These are phyloP conservation scores for Starmerella sp. DNA, from an alignment of 805 yeast genomes.

Conservation along the genomic window DNA sequence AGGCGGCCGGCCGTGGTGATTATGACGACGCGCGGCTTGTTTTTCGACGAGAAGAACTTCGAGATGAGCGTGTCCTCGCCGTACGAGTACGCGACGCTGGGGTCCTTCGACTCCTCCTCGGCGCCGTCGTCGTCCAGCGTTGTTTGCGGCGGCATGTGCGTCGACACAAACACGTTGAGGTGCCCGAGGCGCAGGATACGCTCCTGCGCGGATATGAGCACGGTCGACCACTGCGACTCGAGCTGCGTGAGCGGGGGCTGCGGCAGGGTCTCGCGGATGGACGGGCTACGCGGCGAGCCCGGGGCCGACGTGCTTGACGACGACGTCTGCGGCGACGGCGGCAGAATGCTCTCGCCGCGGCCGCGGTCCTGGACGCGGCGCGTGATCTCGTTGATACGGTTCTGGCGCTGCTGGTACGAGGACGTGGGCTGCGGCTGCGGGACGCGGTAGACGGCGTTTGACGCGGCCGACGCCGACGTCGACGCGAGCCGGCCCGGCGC, in stretches of 20 bases:
- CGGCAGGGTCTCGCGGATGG: conserved; percentile 12
- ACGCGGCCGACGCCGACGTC: conserved; percentile 12
- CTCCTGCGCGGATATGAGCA: conserved; percentile 37
- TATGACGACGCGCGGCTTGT: conserved; percentile 27
- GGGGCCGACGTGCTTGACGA: neutral
- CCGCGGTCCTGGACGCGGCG: conserved; percentile 21
- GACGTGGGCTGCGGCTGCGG: conserved; percentile 11
- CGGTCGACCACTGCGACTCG: conserved; percentile 40
- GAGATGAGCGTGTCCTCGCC: conserved; percentile 22
- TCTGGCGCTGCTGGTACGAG: conserved; percentile 23
- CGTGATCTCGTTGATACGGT: conserved; percentile 19
- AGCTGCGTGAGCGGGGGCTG: conserved; percentile 35
- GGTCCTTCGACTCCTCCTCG: conserved; percentile 8
- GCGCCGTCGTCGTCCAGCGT: neutral
- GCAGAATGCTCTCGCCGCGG: conserved; percentile 2
- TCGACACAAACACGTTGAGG: conserved; percentile 25
- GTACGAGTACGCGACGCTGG: conserved; percentile 14
- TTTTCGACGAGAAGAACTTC: conserved; percentile 25
- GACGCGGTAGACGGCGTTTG: conserved; percentile 12
- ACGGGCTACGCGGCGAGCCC: conserved; percentile 1
- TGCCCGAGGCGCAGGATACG: conserved; percentile 38
- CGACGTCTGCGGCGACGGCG: neutral
- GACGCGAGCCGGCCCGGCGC: neutral
- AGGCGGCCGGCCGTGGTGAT: conserved; percentile 30
- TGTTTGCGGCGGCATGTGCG: conserved; percentile 18